phyloP scores from a whole-genome alignment of 164 flowering plant genomes.

The Malania oleifera region DNA sequence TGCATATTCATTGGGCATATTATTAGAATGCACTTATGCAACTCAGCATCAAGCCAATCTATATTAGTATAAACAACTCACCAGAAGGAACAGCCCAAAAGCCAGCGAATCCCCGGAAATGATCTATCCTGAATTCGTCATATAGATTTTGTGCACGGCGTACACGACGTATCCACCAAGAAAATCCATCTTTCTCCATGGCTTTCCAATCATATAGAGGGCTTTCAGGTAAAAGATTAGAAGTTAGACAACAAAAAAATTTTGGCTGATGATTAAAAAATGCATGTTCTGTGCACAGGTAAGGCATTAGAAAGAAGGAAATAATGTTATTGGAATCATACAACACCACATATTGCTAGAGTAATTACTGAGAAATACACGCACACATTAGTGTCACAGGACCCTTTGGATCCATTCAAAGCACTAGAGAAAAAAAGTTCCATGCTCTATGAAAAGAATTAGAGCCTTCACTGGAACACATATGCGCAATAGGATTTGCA shows the following conservation, averaged over 20 bases:
- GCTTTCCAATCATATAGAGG: constrained; percentile 83
- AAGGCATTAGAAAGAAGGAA: neutral
- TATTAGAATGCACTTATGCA: neutral
- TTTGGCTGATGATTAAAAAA: neutral
- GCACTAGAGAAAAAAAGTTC: no score
- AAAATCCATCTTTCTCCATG: constrained; percentile 79
- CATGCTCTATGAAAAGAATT: no score
- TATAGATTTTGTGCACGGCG: constrained; percentile 73
- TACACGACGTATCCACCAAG: constrained; percentile 89
- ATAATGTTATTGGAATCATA: neutral
- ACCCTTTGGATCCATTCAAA: no score
- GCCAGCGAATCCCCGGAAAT: constrained; percentile 96
- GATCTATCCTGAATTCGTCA: constrained; percentile 96
- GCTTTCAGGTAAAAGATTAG: constrained; percentile 18
- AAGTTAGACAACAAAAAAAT: neutral
- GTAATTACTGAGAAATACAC: neutral
- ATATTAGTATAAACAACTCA: constrained; percentile 23
- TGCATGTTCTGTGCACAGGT: neutral
- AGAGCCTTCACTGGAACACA: no score
- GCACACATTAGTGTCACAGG: neutral
- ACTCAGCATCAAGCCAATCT: neutral
- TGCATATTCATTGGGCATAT: constrained; percentile 31
- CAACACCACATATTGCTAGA: neutral
- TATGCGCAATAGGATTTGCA: no score
- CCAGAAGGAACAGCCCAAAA: constrained; percentile 99